Percentiles rank a stretch among this genome's conserved stretches.
Conservation (phyloP, 768 basidiomycete genomes). For the Boletus huronensis region DNA sequence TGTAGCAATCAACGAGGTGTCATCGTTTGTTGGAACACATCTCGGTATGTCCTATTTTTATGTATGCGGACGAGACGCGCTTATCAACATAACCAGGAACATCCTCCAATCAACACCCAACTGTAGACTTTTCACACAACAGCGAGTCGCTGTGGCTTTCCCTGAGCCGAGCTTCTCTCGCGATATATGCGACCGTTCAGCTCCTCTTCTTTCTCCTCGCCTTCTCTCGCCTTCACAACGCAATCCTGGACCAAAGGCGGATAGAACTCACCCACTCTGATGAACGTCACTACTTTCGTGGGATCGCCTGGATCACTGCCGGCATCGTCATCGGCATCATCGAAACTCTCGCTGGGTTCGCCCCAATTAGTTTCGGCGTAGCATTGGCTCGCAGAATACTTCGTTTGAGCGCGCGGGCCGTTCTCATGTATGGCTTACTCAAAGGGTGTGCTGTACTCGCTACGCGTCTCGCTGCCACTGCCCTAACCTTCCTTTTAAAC, state of each 20-base stretch:
- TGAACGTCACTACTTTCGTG: conserved; percentile 49
- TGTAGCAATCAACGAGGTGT: conserved; percentile 52
- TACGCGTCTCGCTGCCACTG: background rate
- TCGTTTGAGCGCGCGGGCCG: conserved; percentile 50
- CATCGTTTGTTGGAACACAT: conserved; percentile 60
- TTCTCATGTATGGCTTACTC: conserved; percentile 57
- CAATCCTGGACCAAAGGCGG: conserved; percentile 47
- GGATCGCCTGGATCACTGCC: conserved; percentile 61
- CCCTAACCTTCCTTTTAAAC: background rate
- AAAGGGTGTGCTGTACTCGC: conserved; percentile 54
- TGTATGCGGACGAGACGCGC: background rate
- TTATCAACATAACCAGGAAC: conserved; percentile 9
- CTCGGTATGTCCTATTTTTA: conserved; percentile 42
- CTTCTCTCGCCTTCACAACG: conserved; percentile 54
- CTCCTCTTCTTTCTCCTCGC: conserved; percentile 53
- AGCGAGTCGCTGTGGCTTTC: conserved; percentile 47
- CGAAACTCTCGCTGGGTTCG: conserved; percentile 66
- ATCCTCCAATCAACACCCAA: conserved; percentile 15
- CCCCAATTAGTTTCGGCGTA: conserved; percentile 47
- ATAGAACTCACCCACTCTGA: conserved; percentile 47
- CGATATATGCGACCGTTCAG: conserved; percentile 56
- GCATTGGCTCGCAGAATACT: conserved; percentile 56
- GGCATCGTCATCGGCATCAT: conserved; percentile 61
- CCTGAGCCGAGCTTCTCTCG: conserved; percentile 59
- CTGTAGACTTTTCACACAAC: conserved; percentile 41